phyloP scores from a whole-genome alignment of 2,329 filamentous ascomycete species.

The Penicillium corylophilum region DNA sequence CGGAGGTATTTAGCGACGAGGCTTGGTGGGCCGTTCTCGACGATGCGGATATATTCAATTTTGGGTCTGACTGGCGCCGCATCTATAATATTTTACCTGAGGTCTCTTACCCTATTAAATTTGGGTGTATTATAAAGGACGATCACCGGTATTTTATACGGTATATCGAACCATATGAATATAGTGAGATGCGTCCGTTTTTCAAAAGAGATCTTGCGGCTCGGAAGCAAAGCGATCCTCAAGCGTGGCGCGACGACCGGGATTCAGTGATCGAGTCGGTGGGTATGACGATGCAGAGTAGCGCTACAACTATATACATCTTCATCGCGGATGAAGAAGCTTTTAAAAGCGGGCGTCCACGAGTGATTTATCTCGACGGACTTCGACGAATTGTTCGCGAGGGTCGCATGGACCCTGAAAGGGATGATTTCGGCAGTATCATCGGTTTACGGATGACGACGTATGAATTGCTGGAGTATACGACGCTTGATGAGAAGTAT shows the following conservation, averaged over 20 bases:
- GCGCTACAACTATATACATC: background rate
- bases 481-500: constrained; percentile 1
- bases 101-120: background rate
- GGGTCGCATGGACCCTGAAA: background rate
- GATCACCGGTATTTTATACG: background rate
- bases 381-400: constrained; percentile 6
- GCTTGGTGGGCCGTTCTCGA: constrained; percentile 2
- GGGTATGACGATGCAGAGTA: background rate
- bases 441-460: background rate
- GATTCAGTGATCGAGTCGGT: background rate
- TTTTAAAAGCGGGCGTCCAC: background rate
- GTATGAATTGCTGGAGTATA: background rate
- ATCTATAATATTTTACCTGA: constrained; percentile 7
- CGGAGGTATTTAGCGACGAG: background rate
- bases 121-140: background rate
- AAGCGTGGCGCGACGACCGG: constrained; percentile 1
- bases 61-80: constrained; percentile 2
- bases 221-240: background rate
- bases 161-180: background rate
- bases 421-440: background rate
- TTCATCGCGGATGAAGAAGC: constrained; percentile 17
- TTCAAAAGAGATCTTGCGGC: background rate
- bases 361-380: constrained; percentile 5
- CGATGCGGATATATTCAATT: constrained; percentile 2
- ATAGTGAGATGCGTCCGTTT: background rate